Conservation (phyloP, 768 basidiomycete genomes). For the Boletus tomentosulus region DNA sequence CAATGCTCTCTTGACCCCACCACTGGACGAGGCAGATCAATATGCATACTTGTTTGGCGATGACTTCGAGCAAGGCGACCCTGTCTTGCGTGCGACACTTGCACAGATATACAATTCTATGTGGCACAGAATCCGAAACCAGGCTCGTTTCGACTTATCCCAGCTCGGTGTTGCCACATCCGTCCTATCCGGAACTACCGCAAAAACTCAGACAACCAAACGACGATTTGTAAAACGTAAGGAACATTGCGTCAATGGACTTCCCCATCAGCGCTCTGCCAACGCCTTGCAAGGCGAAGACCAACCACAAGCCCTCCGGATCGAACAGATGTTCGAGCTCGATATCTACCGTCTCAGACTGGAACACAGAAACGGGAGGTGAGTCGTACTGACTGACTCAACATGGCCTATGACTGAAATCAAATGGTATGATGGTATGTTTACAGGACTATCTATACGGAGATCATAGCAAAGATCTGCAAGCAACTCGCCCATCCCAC, state of each 20-base stretch:
- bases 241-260: background rate
- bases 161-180: slow-evolving; percentile 6
- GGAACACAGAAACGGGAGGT: background rate
- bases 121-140: background rate
- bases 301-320: background rate
- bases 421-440: too few relatives aligned
- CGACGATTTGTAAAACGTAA: background rate
- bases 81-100: too few relatives aligned
- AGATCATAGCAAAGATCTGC: background rate
- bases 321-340: slow-evolving; percentile 1
- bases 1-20: background rate
- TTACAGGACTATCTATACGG: background rate
- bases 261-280: background rate
- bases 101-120: slow-evolving; percentile 5
- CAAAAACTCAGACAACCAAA: background rate
- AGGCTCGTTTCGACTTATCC: background rate
- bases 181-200: background rate
- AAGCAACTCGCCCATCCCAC: background rate
- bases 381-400: too few relatives aligned
- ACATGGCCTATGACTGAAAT: too few relatives aligned
- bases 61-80: too few relatives aligned
- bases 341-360: background rate
- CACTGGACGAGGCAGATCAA: too few relatives aligned
- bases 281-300: background rate
- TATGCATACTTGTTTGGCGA: too few relatives aligned